phyloP scores from a whole-genome alignment of 495 filamentous ascomycete species.

The Trichoderma erinaceum region DNA sequence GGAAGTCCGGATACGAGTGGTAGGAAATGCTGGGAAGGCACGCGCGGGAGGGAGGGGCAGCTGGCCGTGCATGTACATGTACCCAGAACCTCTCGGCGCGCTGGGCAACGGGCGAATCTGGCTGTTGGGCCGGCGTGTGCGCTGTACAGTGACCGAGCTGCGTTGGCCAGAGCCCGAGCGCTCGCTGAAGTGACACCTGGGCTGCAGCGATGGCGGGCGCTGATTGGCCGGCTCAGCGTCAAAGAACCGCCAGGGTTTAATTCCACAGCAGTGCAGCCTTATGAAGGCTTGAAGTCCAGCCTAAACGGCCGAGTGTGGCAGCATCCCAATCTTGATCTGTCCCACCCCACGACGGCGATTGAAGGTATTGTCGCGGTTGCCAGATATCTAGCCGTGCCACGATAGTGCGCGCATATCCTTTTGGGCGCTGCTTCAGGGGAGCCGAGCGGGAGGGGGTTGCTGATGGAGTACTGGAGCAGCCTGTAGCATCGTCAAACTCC shows the following conservation, averaged over 20 bases:
- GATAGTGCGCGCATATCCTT: slow-evolving; percentile 7
- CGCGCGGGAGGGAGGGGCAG: slow-evolving; percentile 10
- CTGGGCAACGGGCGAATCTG: not conserved
- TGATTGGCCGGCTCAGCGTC: not conserved
- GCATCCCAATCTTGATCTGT: slow-evolving; percentile 14
- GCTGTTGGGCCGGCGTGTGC: not conserved
- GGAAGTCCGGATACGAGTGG: slow-evolving; percentile 13
- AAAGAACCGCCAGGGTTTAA: slow-evolving; percentile 9
- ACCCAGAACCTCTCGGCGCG: not conserved
- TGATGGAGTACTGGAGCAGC: not conserved
- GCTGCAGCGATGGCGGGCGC: not conserved
- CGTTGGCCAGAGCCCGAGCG: not conserved
- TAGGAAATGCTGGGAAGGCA: slow-evolving; percentile 7
- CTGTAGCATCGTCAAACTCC: not conserved
- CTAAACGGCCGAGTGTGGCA: not conserved
- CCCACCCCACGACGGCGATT: not conserved
- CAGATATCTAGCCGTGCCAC: slow-evolving; percentile 14
- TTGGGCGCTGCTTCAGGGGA: not conserved
- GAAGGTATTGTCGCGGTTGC: not conserved
- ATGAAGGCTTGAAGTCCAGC: not conserved
- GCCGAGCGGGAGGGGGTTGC: not conserved
- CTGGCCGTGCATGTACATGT: not conserved
- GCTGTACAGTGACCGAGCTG: slow-evolving; percentile 13
- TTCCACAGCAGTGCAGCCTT: not conserved
- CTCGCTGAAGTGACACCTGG: slow-evolving; percentile 4